Conservation (phyloP, 208 protist genomes). For the Trypanosoma congolense region DNA sequence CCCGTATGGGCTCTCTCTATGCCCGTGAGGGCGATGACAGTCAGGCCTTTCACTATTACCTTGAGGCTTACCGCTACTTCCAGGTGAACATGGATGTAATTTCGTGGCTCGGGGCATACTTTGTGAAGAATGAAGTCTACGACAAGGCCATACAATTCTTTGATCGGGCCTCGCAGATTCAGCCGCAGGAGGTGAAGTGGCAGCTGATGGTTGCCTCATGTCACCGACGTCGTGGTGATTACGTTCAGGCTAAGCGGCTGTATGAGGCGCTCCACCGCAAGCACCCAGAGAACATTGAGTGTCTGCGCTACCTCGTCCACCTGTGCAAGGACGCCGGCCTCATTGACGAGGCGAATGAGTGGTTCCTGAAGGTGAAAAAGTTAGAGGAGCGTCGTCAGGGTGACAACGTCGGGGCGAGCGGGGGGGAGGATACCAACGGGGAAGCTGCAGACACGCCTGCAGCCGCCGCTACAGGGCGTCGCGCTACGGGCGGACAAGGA, state of each 20-base stretch:
- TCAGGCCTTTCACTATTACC: slow-evolving; percentile 93
- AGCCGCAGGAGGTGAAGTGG: slow-evolving; percentile 95
- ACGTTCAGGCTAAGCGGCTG: slow-evolving; percentile 87
- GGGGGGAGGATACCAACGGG: slow-evolving; percentile 33
- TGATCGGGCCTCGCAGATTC: slow-evolving; percentile 93
- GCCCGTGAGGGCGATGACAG: slow-evolving; percentile 89
- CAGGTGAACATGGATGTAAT: slow-evolving; percentile 97
- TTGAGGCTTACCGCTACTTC: slow-evolving; percentile 95
- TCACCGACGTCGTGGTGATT: slow-evolving; percentile 90
- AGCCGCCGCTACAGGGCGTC: slow-evolving; percentile 14
- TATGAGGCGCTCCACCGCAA: slow-evolving; percentile 91
- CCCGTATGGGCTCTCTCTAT: slow-evolving; percentile 90
- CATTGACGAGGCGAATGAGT: slow-evolving; percentile 88
- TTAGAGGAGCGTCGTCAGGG: slow-evolving; percentile 62
- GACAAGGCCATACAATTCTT: slow-evolving; percentile 97
- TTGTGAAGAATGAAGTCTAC: slow-evolving; percentile 95
- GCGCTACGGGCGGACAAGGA: slow-evolving; percentile 19
- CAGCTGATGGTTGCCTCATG: slow-evolving; percentile 95
- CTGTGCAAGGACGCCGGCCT: slow-evolving; percentile 90
- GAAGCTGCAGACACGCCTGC: slow-evolving; percentile 13
- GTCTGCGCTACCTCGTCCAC: slow-evolving; percentile 92
- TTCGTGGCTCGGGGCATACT: slow-evolving; percentile 96
- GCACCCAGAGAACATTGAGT: slow-evolving; percentile 94
- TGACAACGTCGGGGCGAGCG: slow-evolving; percentile 4
- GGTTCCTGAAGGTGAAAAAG: slow-evolving; percentile 82